phyloP scores from a whole-genome alignment of 1,284 basidiomycete genomes.

The Austroboletus novae-zelandiae region DNA sequence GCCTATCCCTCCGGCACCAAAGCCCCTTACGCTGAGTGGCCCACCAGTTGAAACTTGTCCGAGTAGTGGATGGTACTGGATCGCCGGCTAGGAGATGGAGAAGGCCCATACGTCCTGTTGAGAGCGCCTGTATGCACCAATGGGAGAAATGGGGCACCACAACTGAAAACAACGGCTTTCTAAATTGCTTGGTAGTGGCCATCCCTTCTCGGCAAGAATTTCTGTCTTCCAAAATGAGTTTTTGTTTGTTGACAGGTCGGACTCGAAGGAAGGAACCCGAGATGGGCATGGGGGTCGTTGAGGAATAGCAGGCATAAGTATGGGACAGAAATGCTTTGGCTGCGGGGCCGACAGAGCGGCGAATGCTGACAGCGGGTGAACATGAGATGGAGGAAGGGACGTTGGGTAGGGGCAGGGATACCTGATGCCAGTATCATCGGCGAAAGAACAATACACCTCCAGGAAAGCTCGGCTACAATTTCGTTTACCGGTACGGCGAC shows the following conservation, averaged over 20 bases:
- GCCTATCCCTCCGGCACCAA: slow-evolving; percentile 84
- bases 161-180: slow-evolving; percentile 44
- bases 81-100: slow-evolving; percentile 52
- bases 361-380: slow-evolving; percentile 55
- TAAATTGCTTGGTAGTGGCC: slow-evolving; percentile 53
- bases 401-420: slow-evolving; percentile 29
- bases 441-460: slow-evolving; percentile 72
- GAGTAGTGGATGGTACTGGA: slow-evolving; percentile 50
- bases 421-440: slow-evolving; percentile 79
- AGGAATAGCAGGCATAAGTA: slow-evolving; percentile 75
- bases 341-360: slow-evolving; percentile 76
- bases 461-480: slow-evolving; percentile 76
- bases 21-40: slow-evolving; percentile 85
- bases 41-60: slow-evolving; percentile 96
- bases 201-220: slow-evolving; percentile 63
- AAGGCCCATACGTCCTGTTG: slow-evolving; percentile 62
- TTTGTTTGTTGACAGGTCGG: slow-evolving; percentile 37
- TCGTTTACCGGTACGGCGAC: slow-evolving; percentile 50
- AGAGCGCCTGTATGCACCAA: slow-evolving; percentile 49
- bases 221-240: slow-evolving; percentile 76
- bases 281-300: slow-evolving; percentile 55
- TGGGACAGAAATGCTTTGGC: slow-evolving; percentile 87
- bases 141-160: background rate
- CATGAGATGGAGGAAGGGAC: background rate
- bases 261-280: slow-evolving; percentile 22